Conservation (phyloP, 257 asterid genomes). For the Solanum pinnatisectum region DNA sequence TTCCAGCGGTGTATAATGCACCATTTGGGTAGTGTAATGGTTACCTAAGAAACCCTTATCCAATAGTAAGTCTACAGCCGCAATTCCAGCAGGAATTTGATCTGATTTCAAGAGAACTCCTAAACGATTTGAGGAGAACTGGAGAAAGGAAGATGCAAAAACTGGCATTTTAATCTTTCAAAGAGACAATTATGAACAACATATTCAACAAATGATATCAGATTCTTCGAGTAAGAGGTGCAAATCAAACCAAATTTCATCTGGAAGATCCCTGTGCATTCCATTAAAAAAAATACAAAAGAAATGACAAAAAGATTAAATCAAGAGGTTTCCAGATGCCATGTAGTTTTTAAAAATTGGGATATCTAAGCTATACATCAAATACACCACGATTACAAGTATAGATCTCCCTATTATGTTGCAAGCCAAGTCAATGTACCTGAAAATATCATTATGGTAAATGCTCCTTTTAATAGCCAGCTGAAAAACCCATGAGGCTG, state of each 20-base stretch:
- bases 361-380: not conserved
- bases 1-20: not conserved
- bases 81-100: not conserved
- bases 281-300: not conserved
- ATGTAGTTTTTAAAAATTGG: not conserved
- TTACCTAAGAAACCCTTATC: not conserved
- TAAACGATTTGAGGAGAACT: not conserved
- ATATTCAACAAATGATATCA: not conserved
- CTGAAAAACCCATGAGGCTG: conserved; percentile 90
- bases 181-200: not conserved
- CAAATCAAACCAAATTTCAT: not conserved
- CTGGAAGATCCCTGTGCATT: not conserved
- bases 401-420: not conserved
- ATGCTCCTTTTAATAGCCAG: conserved; percentile 79
- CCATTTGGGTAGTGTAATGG: not conserved
- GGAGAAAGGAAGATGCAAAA: not conserved
- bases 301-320: not conserved
- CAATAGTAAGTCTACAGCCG: not conserved
- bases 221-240: not conserved
- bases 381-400: not conserved
- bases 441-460: conserved; percentile 55
- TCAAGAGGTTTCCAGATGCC: not conserved
- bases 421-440: conserved; percentile 29
- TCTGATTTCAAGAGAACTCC: not conserved
- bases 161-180: not conserved